These are phyloP conservation scores for peach (Prunus persica) DNA, from an alignment of 306 rosid species.

Conservation along the genomic window Prunus_persica_NCBIv2 NC_034012.1:24952001-24952500, in stretches of 20 bases:
- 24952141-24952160: background rate
- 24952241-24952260: background rate
- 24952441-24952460: constrained; percentile 90
- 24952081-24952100: background rate
- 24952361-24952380: constrained; percentile 60
- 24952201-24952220: background rate
- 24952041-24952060: background rate
- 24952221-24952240: background rate
- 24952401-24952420: constrained; percentile 77
- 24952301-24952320: background rate
- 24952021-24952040: background rate
- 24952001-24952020: background rate
- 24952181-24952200: background rate
- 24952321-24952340: background rate
- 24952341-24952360: background rate
- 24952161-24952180: background rate
- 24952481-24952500: constrained; percentile 49
- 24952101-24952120: background rate
- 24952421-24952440: constrained; percentile 78
- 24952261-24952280: background rate
- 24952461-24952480: constrained; percentile 70
- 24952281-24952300: background rate
- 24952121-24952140: background rate
- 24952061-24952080: background rate
- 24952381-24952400: constrained; percentile 78